Conservation (phyloP, 2,329 filamentous ascomycete species). For the Juglanconis oblonga region DNA sequence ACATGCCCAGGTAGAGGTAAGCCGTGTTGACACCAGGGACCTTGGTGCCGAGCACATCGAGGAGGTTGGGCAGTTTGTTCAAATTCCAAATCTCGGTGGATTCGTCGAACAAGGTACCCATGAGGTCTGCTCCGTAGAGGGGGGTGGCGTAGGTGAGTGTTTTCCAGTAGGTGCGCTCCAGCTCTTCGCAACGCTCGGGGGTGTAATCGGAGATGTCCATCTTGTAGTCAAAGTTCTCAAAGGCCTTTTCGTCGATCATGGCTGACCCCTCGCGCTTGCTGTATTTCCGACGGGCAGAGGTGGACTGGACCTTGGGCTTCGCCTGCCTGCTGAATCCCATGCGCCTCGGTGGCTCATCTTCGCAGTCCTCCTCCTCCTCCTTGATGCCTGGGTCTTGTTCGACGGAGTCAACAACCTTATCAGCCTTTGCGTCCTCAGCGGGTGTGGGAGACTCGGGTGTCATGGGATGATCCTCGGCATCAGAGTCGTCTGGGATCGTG, state of each 20-base stretch:
- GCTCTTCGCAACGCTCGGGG: constrained; percentile 85
- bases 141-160: constrained; percentile 92
- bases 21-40: constrained; percentile 97
- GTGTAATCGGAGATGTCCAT: constrained; percentile 88
- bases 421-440: constrained; percentile 28
- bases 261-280: constrained; percentile 76
- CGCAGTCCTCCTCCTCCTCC: constrained; percentile 45
- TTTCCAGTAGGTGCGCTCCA: constrained; percentile 96
- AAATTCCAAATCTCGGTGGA: constrained; percentile 85
- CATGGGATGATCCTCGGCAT: constrained; percentile 51
- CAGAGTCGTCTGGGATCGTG: constrained; percentile 35
- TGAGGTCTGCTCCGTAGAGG: constrained; percentile 94
- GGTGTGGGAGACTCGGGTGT: constrained; percentile 55
- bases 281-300: constrained; percentile 83
- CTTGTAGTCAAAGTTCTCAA: constrained; percentile 86
- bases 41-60: constrained; percentile 92
- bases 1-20: constrained; percentile 98
- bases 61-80: constrained; percentile 86
- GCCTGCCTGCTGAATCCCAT: constrained; percentile 47
- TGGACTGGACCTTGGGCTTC: constrained; percentile 67
- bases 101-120: constrained; percentile 90
- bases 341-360: constrained; percentile 41
- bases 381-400: constrained; percentile 43
- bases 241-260: constrained; percentile 83
- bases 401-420: constrained; percentile 42